Conservation (phyloP, 441 rosid genomes). For the Populus hybrid region DNA sequence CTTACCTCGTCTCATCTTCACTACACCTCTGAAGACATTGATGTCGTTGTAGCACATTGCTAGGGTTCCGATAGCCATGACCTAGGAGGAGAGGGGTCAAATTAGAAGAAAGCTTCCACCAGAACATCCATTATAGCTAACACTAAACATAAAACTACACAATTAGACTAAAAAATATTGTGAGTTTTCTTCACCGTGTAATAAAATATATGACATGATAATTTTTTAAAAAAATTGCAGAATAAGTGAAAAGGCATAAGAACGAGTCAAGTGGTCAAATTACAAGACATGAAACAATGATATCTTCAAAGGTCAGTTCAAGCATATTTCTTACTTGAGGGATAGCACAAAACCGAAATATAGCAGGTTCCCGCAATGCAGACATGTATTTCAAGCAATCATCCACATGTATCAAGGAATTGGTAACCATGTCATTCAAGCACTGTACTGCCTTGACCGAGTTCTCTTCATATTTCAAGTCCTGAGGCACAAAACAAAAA, state of each 20-base stretch:
- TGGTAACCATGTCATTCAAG: slow-evolving; percentile 89
- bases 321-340: slow-evolving; percentile 59
- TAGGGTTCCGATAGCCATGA: slow-evolving; percentile 95
- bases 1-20: slow-evolving; percentile 97
- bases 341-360: slow-evolving; percentile 81
- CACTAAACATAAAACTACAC: background rate
- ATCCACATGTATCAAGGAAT: slow-evolving; percentile 67
- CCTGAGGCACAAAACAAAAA: slow-evolving; percentile 38
- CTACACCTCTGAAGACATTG: slow-evolving; percentile 90
- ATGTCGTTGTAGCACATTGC: slow-evolving; percentile 86
- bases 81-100: slow-evolving; percentile 46
- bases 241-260: background rate
- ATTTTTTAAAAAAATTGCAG: background rate
- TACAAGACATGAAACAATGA: background rate
- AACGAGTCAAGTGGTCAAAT: background rate
- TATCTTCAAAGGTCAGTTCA: background rate
- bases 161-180: background rate
- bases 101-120: slow-evolving; percentile 15
- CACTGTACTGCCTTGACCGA: slow-evolving; percentile 79
- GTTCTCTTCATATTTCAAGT: slow-evolving; percentile 77
- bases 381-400: slow-evolving; percentile 80
- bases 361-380: slow-evolving; percentile 56
- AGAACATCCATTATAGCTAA: slow-evolving; percentile 3
- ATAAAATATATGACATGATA: background rate
- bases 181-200: background rate